Percentiles rank a stretch among this genome's conserved stretches.
phyloP scores from a whole-genome alignment of 768 basidiomycete species.

The Paxillus rubicundulus region DNA sequence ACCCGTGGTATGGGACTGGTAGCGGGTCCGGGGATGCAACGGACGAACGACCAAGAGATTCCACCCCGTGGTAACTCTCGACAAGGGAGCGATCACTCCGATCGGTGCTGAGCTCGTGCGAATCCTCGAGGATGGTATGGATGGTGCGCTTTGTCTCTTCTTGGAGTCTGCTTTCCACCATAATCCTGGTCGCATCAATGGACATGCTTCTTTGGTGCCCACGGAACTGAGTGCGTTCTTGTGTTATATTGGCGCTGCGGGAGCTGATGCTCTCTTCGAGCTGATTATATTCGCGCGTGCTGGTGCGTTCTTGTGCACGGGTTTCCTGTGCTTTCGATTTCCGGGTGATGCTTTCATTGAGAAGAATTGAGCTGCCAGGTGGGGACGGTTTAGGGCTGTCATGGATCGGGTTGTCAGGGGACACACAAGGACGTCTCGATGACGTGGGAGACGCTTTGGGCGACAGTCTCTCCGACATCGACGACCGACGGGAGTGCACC shows the following conservation, averaged over 20 bases:
- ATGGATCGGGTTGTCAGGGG: slow-evolving; percentile 6
- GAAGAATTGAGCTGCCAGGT: slow-evolving; percentile 8
- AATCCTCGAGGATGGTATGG: slow-evolving; percentile 27
- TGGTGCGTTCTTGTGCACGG: slow-evolving; percentile 17
- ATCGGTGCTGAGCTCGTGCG: slow-evolving; percentile 19
- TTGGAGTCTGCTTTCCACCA: slow-evolving; percentile 13
- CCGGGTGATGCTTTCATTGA: slow-evolving; percentile 11
- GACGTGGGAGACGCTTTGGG: slow-evolving; percentile 6
- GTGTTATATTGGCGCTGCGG: slow-evolving; percentile 2
- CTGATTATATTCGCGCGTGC: slow-evolving; percentile 9
- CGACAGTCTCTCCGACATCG: slow-evolving; percentile 19
- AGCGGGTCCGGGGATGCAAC: slow-evolving; percentile 42
- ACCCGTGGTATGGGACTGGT: slow-evolving; percentile 45
- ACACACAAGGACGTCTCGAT: slow-evolving; percentile 20
- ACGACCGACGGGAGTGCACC: slow-evolving; percentile 21
- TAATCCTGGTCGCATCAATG: slow-evolving; percentile 16
- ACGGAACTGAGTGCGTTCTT: slow-evolving; percentile 15
- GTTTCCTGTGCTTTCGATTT: slow-evolving; percentile 11
- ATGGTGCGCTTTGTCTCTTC: slow-evolving; percentile 30
- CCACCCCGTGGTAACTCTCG: slow-evolving; percentile 23
- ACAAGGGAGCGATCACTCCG: slow-evolving; percentile 13
- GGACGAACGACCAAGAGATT: slow-evolving; percentile 24
- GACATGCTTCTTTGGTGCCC: slow-evolving; percentile 13
- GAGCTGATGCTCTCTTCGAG: slow-evolving; percentile 15
- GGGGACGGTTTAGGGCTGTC: slow-evolving; percentile 9